Evolutionary conservation across 208 protist genomes (phyloP), one percentile per base, ranked within the genome.

Genomic region (Wallacemonas rigidus): DNA sequence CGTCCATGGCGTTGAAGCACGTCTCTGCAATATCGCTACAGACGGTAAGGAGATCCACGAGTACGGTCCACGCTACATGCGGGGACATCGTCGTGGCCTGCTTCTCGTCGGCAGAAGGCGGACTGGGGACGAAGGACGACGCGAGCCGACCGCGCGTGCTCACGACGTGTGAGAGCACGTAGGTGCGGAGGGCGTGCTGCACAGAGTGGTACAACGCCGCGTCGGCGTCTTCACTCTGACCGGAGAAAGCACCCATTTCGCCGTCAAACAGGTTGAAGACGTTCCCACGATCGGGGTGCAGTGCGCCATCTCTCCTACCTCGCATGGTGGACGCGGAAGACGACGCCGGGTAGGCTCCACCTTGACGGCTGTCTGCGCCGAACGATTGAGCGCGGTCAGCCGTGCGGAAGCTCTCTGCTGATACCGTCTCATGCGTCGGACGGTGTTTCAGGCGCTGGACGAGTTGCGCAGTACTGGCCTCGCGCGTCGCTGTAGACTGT

Each of bases 131-230:
- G 2, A 2, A 41, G 35, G 36, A 45, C 9, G 63, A 17, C 56
- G 47, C 73, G 35, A 17, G 41, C 48, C 60, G 54, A 40, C 67
- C 67, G 4, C 39, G 45, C 15, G 71, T 15, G 15, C 75, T 69
- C 12, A 74, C 67, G 5, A 96, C 81, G 41, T 89, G 88, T 12
- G 77, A 73, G 39, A 83, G 74, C 26, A 96, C 82, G 73, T 96
- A 96, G 70, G 87, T 90, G 6, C 78, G 68, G 15, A 96, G 63
- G 5, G 79, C 87, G 11, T 84, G 67, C 7, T 83, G 56, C 12
- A 88, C 73, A 11, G 74, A 77, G 64, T 86, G 69, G 71, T 82
- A 88, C 41, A 96, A 80, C 15, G 81, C 79, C 3, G 71, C 70
- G 48, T 74, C 77, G 38, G 79, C 81, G 44, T 77, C 75, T 8